phyloP scores from a whole-genome alignment of 352 stramenopile species.

The Phytophthora tubulina region DNA sequence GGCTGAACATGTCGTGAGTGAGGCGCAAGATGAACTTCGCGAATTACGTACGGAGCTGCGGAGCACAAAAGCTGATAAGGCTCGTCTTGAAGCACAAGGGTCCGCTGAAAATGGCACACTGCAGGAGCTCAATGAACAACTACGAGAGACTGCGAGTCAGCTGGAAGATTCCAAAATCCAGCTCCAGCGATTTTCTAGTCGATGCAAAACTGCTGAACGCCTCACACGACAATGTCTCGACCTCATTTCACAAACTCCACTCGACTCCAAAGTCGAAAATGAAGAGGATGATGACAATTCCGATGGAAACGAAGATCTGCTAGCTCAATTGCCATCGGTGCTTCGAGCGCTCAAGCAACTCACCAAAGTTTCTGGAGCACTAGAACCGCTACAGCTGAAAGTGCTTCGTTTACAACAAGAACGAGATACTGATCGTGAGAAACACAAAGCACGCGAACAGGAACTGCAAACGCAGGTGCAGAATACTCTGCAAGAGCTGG shows the following conservation, averaged over 20 bases:
- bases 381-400: conserved; percentile 63
- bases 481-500: conserved; percentile 45
- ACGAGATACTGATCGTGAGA: conserved; percentile 52
- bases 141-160: conserved; percentile 50
- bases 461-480: conserved; percentile 51
- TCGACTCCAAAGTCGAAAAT: conserved; percentile 9
- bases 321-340: conserved; percentile 29
- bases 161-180: conserved; percentile 44
- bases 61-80: conserved; percentile 51
- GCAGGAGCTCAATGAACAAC: conserved; percentile 66
- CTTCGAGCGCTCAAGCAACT: conserved; percentile 36
- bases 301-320: conserved; percentile 16
- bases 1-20: conserved; percentile 32
- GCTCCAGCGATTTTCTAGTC: conserved; percentile 46
- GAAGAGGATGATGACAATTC: conserved; percentile 17
- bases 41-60: conserved; percentile 45
- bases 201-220: conserved; percentile 42
- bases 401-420: conserved; percentile 61
- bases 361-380: conserved; percentile 20
- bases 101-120: conserved; percentile 60
- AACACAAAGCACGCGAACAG: conserved; percentile 50
- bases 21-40: conserved; percentile 43
- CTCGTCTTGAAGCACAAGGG: conserved; percentile 54
- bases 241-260: conserved; percentile 35
- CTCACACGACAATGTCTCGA: conserved; percentile 41